phyloP scores from a whole-genome alignment of 2,329 filamentous ascomycete species.

The Periconia digitata region DNA sequence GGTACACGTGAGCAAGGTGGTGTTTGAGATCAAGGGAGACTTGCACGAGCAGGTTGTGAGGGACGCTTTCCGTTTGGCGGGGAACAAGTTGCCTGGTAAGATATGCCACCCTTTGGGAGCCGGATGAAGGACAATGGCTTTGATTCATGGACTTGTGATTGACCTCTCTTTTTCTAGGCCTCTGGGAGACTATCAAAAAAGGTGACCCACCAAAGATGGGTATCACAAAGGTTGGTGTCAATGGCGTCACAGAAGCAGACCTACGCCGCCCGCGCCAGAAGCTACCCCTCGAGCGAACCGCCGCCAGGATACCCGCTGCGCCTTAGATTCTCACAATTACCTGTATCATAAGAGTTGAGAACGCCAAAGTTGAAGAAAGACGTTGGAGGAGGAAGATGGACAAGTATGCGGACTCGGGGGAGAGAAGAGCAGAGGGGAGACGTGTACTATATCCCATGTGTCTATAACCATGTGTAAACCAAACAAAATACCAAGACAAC shows the following conservation, averaged over 20 bases:
- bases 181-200: constrained; percentile 93
- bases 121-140: not conserved
- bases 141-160: not conserved
- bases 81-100: constrained; percentile 89
- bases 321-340: no score
- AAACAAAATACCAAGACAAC: no score
- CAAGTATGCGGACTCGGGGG: no score
- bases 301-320: constrained; percentile 67
- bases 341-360: no score
- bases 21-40: constrained; percentile 90
- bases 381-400: no score
- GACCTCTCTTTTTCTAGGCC: constrained; percentile 52
- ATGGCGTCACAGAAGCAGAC: constrained; percentile 79
- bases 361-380: no score
- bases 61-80: constrained; percentile 91
- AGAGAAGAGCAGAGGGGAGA: no score
- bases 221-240: constrained; percentile 75
- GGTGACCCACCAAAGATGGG: constrained; percentile 89
- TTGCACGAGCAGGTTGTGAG: constrained; percentile 92
- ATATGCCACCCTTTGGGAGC: not conserved
- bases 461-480: no score
- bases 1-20: constrained; percentile 84
- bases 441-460: no score
- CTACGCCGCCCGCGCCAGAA: constrained; percentile 78
- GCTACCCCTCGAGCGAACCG: constrained; percentile 57